A percentile compares a stretch with the other conserved stretches of the same genome.
These are phyloP conservation scores for Aquanectria penicillioides DNA, from an alignment of 2,329 filamentous ascomycete species.

Conservation along the genomic window DNA sequence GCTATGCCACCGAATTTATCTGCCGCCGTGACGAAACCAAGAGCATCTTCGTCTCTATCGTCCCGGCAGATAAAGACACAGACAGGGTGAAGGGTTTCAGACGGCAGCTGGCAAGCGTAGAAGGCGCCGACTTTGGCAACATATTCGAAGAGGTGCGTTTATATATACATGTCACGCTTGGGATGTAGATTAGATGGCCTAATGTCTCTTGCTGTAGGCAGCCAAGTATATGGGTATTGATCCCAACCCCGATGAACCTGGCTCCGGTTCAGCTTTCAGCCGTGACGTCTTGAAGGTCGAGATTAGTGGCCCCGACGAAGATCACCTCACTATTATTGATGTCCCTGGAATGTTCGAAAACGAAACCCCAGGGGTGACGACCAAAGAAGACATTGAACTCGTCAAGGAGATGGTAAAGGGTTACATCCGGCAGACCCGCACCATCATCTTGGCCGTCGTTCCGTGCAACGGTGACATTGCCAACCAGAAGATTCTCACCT, in stretches of 20 bases:
- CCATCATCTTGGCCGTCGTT: slow-evolving; percentile 60
- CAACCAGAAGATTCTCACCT: slow-evolving; percentile 52
- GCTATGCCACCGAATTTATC: slow-evolving; percentile 60
- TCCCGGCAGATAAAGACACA: slow-evolving; percentile 23
- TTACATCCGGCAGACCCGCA: slow-evolving; percentile 58
- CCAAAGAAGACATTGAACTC: slow-evolving; percentile 54
- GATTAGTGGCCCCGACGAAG: slow-evolving; percentile 55
- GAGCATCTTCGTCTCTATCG: slow-evolving; percentile 55
- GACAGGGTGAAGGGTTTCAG: slow-evolving; percentile 40
- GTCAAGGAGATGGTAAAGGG: slow-evolving; percentile 58
- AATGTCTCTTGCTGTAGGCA: slow-evolving; percentile 41
- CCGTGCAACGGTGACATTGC: slow-evolving; percentile 53
- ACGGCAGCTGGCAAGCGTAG: slow-evolving; percentile 36
- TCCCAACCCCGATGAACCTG: slow-evolving; percentile 25
- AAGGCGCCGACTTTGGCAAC: slow-evolving; percentile 43
- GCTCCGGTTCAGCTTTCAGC: slow-evolving; percentile 52
- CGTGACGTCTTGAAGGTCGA: slow-evolving; percentile 54
- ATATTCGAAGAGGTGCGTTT: slow-evolving; percentile 52
- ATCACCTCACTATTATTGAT: slow-evolving; percentile 63
- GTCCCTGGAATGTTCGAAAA: slow-evolving; percentile 62
- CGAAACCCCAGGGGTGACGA: slow-evolving; percentile 49
- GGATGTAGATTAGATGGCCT: too few relatives aligned
- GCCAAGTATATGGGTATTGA: slow-evolving; percentile 58
- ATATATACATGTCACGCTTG: too few relatives aligned
- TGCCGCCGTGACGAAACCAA: slow-evolving; percentile 49